phyloP scores from a whole-genome alignment of 2,329 filamentous ascomycete species.

The Setomelanomma holmii region DNA sequence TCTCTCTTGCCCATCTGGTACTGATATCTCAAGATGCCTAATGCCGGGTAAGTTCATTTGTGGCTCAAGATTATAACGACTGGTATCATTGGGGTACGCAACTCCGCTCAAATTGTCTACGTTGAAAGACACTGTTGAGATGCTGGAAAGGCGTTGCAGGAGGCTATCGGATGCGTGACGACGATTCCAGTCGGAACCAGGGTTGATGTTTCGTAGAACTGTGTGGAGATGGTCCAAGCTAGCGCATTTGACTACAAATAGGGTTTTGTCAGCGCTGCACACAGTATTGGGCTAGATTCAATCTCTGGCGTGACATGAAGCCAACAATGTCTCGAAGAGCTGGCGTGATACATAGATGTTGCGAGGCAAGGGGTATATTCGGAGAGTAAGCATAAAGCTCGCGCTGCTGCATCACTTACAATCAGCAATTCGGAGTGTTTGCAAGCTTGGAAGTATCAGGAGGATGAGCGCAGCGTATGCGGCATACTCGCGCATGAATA shows the following conservation, averaged over 20 bases:
- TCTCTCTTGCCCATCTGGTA: slow-evolving; percentile 8
- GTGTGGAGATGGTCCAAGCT: slow-evolving; percentile 27
- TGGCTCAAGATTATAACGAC: slow-evolving; percentile 13
- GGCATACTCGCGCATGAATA: slow-evolving; percentile 30
- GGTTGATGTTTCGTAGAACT: slow-evolving; percentile 22
- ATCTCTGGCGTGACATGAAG: too few species aligned
- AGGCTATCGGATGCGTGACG: slow-evolving; percentile 16
- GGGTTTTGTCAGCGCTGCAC: too few species aligned
- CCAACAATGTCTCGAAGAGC: too few species aligned
- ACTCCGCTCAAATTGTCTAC: slow-evolving; percentile 23
- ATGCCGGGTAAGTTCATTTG: slow-evolving; percentile 23
- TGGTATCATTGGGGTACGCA: slow-evolving; percentile 9
- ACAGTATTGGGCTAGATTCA: too few species aligned
- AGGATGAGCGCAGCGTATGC: slow-evolving; percentile 33
- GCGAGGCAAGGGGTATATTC: too few species aligned
- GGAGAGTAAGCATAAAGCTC: too few species aligned
- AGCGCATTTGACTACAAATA: slow-evolving; percentile 9
- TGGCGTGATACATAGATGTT: too few species aligned
- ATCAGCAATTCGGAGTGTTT: slow-evolving; percentile 25
- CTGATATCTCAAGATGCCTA: slow-evolving; percentile 20
- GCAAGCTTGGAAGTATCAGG: slow-evolving; percentile 26
- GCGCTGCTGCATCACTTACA: background rate
- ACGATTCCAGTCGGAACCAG: slow-evolving; percentile 5
- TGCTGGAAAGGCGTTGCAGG: slow-evolving; percentile 17
- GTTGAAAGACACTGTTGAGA: slow-evolving; percentile 27